Evolutionary conservation across 176 grass and related monocot species (phyloP), one percentile per base, ranked within the genome.

Genomic region (Cymbopogon citratus): DNA sequence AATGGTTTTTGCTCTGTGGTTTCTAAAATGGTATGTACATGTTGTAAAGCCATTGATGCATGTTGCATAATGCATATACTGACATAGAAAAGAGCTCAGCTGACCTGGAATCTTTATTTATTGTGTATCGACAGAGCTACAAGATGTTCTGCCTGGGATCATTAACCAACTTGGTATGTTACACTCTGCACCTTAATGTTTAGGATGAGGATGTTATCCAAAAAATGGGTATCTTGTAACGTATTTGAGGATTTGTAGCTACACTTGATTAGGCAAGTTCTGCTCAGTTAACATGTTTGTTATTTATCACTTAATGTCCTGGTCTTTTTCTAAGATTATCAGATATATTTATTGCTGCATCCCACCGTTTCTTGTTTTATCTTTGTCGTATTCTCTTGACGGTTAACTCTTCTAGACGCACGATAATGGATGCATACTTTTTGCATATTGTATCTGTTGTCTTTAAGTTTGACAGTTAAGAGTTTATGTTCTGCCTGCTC

Each of bases 91-190:
- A n/a, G n/a, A n/a, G n/a, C n/a, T n/a, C n/a, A n/a, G n/a, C n/a
- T n/a, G n/a, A n/a, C n/a, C n/a, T n/a, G n/a, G n/a, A n/a, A n/a
- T n/a, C n/a, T n/a, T n/a, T n/a, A n/a, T 19, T 27, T 40, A 63
- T 31, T 78, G 29, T 90, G 66, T 81, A 16, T 49, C 57, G 57
- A 63, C 96, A 99, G 96, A 99, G 81, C 90, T 99, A 77, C 96
- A 99, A 84, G 92, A 99, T 89, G 51, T 99, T 76, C 91, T 99
- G 63, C 96, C 96, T 62, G 74, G 82, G 56, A 99, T 99, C 81
- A 93, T 99, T 41, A 99, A 99, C 83, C 96, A 99, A 87, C 76
- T 98, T 24, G 92, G 92, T 98, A 95, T 36, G 82, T 71, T 34
- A 24, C 57, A 51, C 29, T 19, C 71, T 54, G 1, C 27, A 14